phyloP scores from a whole-genome alignment of 2,329 filamentous ascomycete genomes.

The Fusarium continuum region DNA sequence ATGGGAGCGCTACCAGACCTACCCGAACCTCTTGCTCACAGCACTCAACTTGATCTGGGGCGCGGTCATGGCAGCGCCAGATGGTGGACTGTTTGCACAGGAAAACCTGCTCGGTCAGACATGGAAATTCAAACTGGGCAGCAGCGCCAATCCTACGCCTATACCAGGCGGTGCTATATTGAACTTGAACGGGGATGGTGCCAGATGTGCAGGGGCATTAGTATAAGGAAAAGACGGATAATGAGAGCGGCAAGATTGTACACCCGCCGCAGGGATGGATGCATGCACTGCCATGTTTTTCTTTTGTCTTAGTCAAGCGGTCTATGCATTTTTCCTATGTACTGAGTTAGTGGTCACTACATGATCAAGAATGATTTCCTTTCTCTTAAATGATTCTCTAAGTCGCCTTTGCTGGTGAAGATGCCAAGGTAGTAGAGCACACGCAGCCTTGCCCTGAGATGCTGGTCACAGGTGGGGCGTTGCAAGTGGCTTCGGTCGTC shows the following conservation, averaged over 20 bases:
- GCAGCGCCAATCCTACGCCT: neutral
- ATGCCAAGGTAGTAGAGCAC: slow-evolving; percentile 44
- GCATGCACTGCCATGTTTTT: slow-evolving; percentile 14
- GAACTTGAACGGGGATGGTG: slow-evolving; percentile 22
- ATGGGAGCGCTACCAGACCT: neutral
- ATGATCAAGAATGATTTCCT: slow-evolving; percentile 14
- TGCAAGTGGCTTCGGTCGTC: slow-evolving; percentile 55
- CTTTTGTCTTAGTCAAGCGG: slow-evolving; percentile 17
- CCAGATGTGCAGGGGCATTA: slow-evolving; percentile 13
- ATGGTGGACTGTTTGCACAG: slow-evolving; percentile 5
- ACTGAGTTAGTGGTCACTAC: slow-evolving; percentile 7
- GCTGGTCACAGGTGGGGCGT: slow-evolving; percentile 56
- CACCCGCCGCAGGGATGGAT: slow-evolving; percentile 7
- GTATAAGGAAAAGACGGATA: neutral
- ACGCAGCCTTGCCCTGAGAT: slow-evolving; percentile 54
- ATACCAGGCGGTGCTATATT: slow-evolving; percentile 6
- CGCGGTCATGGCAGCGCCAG: neutral
- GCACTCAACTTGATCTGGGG: slow-evolving; percentile 16
- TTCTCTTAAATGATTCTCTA: neutral
- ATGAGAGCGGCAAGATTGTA: slow-evolving; percentile 30
- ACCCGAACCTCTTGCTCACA: neutral
- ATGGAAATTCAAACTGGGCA: slow-evolving; percentile 10
- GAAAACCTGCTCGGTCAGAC: slow-evolving; percentile 9
- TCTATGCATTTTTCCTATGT: slow-evolving; percentile 21
- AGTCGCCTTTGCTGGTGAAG: slow-evolving; percentile 27